Evolutionary conservation across 306 rosid genomes (phyloP).

Genomic region (Begonia fuchsioides): DNA sequence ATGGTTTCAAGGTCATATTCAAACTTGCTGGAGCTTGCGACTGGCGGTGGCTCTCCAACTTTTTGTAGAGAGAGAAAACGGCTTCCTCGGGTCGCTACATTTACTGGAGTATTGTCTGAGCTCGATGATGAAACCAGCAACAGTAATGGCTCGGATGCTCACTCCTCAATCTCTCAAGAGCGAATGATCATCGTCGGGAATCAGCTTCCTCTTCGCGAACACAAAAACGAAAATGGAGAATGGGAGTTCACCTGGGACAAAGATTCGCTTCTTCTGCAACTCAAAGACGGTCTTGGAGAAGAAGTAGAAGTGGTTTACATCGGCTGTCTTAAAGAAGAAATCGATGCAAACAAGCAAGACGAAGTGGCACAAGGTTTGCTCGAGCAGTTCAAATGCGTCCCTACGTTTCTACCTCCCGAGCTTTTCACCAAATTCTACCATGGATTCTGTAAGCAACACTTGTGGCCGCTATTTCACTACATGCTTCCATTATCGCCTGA

Average conservation of each 20-base stretch:
- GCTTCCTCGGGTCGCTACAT: conserved; percentile 77
- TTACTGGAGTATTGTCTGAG: conserved; percentile 72
- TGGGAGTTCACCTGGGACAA: conserved; percentile 78
- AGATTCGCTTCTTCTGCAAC: conserved; percentile 77
- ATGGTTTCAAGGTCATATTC: conserved; percentile 91
- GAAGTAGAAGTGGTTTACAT: conserved; percentile 68
- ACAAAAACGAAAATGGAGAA: conserved; percentile 30
- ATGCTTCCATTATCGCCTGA: conserved; percentile 85
- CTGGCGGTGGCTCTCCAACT: conserved; percentile 38
- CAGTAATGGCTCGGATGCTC: conserved; percentile 72
- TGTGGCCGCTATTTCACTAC: conserved; percentile 87
- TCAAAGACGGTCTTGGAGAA: conserved; percentile 83
- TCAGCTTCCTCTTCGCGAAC: conserved; percentile 59
- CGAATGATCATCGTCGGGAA: conserved; percentile 79
- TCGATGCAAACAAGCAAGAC: conserved; percentile 55
- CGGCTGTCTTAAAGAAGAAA: conserved; percentile 73
- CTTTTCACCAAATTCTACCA: conserved; percentile 75
- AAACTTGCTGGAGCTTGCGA: conserved; percentile 65
- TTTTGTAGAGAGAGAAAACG: conserved; percentile 59
- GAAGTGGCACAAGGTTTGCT: conserved; percentile 72
- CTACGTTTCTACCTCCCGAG: conserved; percentile 66
- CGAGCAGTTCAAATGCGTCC: conserved; percentile 66
- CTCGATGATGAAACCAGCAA: conserved; percentile 53
- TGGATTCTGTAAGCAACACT: conserved; percentile 81
- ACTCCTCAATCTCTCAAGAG: conserved; percentile 58